Evolutionary conservation across 2,329 filamentous ascomycete species (phyloP).

Genomic region (Talaromyces sp.): DNA sequence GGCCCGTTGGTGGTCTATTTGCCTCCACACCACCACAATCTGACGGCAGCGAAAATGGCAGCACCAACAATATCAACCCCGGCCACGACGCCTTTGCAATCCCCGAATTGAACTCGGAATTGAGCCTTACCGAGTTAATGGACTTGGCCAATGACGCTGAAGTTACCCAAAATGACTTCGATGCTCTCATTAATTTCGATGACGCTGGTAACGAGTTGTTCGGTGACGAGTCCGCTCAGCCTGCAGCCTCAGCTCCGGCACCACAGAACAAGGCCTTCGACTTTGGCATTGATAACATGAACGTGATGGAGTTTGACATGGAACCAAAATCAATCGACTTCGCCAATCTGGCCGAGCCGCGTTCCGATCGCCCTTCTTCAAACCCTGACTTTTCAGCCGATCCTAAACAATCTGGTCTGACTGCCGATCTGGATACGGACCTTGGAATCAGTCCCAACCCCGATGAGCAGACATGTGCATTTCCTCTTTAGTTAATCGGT

Average conservation of each 20-base stretch:
- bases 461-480: constrained; percentile 14
- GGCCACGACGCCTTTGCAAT: constrained; percentile 33
- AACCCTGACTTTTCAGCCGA: constrained; percentile 14
- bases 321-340: constrained; percentile 26
- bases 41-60: constrained; percentile 47
- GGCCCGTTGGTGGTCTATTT: constrained; percentile 33
- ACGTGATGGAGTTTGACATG: constrained; percentile 22
- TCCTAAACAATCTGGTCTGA: constrained; percentile 16
- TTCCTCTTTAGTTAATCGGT: not conserved
- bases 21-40: constrained; percentile 47
- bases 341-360: constrained; percentile 13
- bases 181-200: constrained; percentile 51
- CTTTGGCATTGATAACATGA: constrained; percentile 22
- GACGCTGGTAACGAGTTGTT: constrained; percentile 43
- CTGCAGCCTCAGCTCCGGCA: not conserved
- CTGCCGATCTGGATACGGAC: constrained; percentile 23
- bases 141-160: constrained; percentile 49
- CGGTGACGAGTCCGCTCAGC: constrained; percentile 25
- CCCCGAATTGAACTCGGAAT: constrained; percentile 34
- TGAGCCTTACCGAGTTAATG: constrained; percentile 46
- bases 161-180: constrained; percentile 50
- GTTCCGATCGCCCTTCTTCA: constrained; percentile 6
- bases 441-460: constrained; percentile 21
- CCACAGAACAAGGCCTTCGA: constrained; percentile 24
- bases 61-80: constrained; percentile 41